Conservation (phyloP, 768 basidiomycete genomes). For the Paxillus involutus region DNA sequence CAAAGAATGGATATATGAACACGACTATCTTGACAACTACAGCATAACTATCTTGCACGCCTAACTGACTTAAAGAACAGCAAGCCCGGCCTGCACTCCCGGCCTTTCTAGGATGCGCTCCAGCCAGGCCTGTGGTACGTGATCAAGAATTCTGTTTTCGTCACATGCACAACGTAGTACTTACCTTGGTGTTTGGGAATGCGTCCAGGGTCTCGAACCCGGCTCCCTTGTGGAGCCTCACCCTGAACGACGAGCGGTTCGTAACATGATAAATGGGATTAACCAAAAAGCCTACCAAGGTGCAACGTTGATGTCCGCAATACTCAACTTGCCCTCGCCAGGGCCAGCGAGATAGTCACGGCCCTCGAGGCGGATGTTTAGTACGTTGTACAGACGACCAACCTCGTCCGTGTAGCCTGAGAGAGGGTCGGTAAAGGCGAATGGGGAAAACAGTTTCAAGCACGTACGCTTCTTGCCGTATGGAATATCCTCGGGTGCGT, state of each 20-base stretch:
- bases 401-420: slow-evolving; percentile 80
- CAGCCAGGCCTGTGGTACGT: slow-evolving; percentile 26
- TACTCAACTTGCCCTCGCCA: slow-evolving; percentile 60
- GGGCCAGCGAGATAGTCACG: slow-evolving; percentile 83
- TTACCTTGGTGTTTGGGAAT: slow-evolving; percentile 63
- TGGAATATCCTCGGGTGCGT: slow-evolving; percentile 64
- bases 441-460: neutral
- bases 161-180: neutral
- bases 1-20: neutral
- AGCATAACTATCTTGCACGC: neutral
- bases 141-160: neutral
- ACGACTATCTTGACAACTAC: neutral
- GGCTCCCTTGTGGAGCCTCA: slow-evolving; percentile 44
- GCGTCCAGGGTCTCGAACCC: slow-evolving; percentile 59
- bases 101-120: slow-evolving; percentile 25
- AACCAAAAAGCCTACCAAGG: slow-evolving; percentile 48
- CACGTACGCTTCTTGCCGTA: slow-evolving; percentile 63
- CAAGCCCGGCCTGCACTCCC: slow-evolving; percentile 23
- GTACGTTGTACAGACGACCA: slow-evolving; percentile 77
- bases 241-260: slow-evolving; percentile 40
- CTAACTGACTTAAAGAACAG: slow-evolving; percentile 7
- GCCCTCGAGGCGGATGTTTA: slow-evolving; percentile 71
- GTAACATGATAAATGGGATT: neutral
- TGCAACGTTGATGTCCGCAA: slow-evolving; percentile 72
- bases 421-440: slow-evolving; percentile 10